Percentiles rank a stretch among this genome's conserved stretches.
These are phyloP conservation scores for Alternaria brassicicola DNA, from an alignment of 2,329 filamentous ascomycete genomes.

Conservation along the genomic window DNA sequence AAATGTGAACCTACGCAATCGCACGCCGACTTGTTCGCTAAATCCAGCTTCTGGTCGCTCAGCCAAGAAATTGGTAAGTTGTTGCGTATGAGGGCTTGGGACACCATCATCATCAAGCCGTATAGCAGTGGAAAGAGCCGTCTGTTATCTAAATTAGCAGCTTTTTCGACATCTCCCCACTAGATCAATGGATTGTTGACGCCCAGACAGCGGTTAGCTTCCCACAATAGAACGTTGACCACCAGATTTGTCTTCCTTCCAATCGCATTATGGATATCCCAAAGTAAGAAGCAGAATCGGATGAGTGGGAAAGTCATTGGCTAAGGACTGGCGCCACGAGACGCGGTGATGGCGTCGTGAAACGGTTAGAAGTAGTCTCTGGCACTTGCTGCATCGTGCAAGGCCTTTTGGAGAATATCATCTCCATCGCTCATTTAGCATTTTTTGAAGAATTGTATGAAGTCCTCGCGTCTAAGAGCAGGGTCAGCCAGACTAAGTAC, in stretches of 20 bases:
- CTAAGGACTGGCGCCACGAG: neutral
- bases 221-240: constrained; percentile 1
- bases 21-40: neutral
- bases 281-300: constrained; percentile 6
- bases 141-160: neutral
- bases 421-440: constrained; percentile 8
- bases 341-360: constrained; percentile 2
- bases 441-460: constrained; percentile 3
- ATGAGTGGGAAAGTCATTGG: constrained; percentile 4
- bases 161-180: constrained; percentile 3
- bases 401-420: constrained; percentile 2
- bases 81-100: constrained; percentile 2
- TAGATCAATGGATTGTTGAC: constrained; percentile 1
- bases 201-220: neutral
- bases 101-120: constrained; percentile 4
- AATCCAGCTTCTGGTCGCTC: neutral
- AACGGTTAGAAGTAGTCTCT: constrained; percentile 4
- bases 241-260: neutral
- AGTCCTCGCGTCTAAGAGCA: neutral
- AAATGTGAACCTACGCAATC: neutral
- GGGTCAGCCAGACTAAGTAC: constrained; percentile 1
- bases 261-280: neutral
- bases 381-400: constrained; percentile 6
- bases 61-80: neutral
- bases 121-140: neutral